phyloP scores from a whole-genome alignment of 2,329 filamentous ascomycete species.

The Microcyclosporella mali region DNA sequence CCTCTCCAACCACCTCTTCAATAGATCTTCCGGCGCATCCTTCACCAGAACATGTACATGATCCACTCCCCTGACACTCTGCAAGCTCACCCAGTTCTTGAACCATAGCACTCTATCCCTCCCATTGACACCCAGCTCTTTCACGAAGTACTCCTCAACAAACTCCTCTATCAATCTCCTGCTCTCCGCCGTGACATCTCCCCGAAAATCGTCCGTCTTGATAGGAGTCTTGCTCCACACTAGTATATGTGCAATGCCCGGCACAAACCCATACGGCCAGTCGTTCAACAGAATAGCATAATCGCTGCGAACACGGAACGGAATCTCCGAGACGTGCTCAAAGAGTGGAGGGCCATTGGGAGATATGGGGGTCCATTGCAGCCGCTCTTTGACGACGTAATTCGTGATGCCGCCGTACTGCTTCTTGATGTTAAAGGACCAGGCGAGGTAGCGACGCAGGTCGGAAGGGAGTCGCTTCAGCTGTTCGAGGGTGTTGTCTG shows the following conservation, averaged over 20 bases:
- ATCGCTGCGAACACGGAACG: conserved; percentile 51
- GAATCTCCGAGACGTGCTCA: conserved; percentile 40
- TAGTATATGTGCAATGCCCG: conserved; percentile 51
- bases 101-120: conserved; percentile 54
- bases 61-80: conserved; percentile 54
- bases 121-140: conserved; percentile 30
- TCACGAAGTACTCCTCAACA: conserved; percentile 46
- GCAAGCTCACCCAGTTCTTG: conserved; percentile 57
- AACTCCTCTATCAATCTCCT: conserved; percentile 44
- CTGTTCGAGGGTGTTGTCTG: conserved; percentile 48
- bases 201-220: conserved; percentile 39
- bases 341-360: conserved; percentile 31
- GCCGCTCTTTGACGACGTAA: conserved; percentile 50
- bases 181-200: conserved; percentile 48
- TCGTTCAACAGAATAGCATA: conserved; percentile 56
- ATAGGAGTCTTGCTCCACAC: conserved; percentile 53
- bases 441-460: conserved; percentile 54
- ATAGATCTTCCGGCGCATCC: conserved; percentile 37
- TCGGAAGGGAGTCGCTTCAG: conserved; percentile 56
- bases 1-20: conserved; percentile 27
- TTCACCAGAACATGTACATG: conserved; percentile 52
- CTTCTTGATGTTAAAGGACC: conserved; percentile 50
- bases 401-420: conserved; percentile 51
- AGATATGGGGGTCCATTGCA: conserved; percentile 44
- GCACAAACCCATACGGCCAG: conserved; percentile 56